Base-by-base conservation (phyloP, 805 yeast genomes). In the Candida succiphila region DNA sequence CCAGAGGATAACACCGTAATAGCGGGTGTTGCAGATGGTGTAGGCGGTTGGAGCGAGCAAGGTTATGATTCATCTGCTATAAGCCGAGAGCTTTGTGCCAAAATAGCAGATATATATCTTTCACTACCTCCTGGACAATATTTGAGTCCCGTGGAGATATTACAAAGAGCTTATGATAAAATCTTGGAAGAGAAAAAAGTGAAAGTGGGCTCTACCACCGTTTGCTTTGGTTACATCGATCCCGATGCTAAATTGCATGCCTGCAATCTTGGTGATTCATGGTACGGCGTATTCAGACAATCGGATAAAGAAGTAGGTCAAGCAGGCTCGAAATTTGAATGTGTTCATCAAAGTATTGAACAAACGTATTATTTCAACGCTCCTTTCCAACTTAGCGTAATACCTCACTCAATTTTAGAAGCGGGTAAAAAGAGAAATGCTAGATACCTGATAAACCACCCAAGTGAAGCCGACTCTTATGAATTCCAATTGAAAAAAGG, bases 11-110 rank as follows among this genome's bases (percentile, higher is more conserved):
- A 44, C 1, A 57, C 56, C 20, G 40, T 78, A 1, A 72, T 80
- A 4, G 66, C 77, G n/a, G 94, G 89, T 17, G 92, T 83, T 4
- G 81, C 96, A 5, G 98, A 89, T 58, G 98, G 98, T 12, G 97
- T 92, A 4, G 97, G 97, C 13, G 97, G 97, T 3, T 89, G 97
- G 96, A 72, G 83, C 2, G 92, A 84, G 39, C 78, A 83, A 30
- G 96, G 96, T 0, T 81, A 75, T 46, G 96, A 89, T 53, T 83
- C 95, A 2, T 72, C 86, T 37, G 89, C 89, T 7, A 83, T 89
- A 38, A 78, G 92, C 27, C 67, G 94, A 44, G 92, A 84, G 45
- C 59, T 89, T 26, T 80, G 95, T 42, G 58, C 58, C 5, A 62
- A 72, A 4, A 65, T 85, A 49, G 64, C 67, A 15, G 49, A 56